Evolutionary conservation across 352 stramenopile species (phyloP).

Genomic region (Achlya hypogyna): DNA sequence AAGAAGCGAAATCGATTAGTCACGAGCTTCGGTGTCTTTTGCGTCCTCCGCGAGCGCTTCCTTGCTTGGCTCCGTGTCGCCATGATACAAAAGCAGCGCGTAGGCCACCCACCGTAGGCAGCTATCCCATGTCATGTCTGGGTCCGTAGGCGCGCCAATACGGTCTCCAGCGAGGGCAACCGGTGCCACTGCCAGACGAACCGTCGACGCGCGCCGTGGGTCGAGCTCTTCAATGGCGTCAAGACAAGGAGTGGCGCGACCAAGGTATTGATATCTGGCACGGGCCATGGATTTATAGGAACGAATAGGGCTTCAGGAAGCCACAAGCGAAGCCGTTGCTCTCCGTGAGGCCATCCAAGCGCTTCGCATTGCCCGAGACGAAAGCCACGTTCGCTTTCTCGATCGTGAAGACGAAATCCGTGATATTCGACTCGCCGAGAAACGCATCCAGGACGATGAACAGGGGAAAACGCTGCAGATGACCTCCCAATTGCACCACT

Average conservation of each 20-base stretch:
- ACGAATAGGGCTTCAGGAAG: conserved; percentile 29
- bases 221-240: conserved; percentile 33
- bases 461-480: conserved; percentile 34
- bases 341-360: conserved; percentile 32
- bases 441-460: conserved; percentile 42
- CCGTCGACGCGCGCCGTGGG: neutral
- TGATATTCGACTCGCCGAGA: conserved; percentile 33
- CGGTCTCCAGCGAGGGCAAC: neutral
- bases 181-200: neutral
- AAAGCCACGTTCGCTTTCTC: conserved; percentile 27
- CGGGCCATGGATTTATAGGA: no score
- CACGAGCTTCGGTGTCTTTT: conserved; percentile 39
- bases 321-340: conserved; percentile 26
- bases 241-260: conserved; percentile 41
- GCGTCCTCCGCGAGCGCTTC: conserved; percentile 32
- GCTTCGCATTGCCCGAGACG: conserved; percentile 28
- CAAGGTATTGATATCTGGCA: neutral
- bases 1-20: conserved; percentile 43
- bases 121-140: no score
- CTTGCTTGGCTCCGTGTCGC: conserved; percentile 33
- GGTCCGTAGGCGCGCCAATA: neutral
- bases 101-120: no score
- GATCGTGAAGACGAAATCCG: conserved; percentile 32
- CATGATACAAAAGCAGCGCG: conserved; percentile 26
- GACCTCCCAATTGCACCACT: conserved; percentile 21